phyloP scores from a whole-genome alignment of 2,329 filamentous ascomycete species.

The Dactylonectria macrodidyma region DNA sequence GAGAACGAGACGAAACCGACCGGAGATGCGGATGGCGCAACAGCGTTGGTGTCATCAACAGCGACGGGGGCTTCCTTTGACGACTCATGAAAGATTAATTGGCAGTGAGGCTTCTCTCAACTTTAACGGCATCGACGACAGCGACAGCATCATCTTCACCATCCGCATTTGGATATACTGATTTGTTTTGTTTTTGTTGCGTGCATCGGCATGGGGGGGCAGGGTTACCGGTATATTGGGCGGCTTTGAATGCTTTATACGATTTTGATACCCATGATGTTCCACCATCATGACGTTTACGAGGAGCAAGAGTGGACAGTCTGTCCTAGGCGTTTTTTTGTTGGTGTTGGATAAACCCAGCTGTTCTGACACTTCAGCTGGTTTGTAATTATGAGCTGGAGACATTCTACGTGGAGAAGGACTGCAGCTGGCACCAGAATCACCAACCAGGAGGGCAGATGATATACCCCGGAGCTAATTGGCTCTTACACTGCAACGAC shows the following conservation, averaged over 20 bases:
- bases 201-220: constrained; percentile 15
- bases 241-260: constrained; percentile 43
- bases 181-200: constrained; percentile 16
- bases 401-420: neutral
- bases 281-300: constrained; percentile 45
- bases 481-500: neutral
- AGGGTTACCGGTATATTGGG: constrained; percentile 21
- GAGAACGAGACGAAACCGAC: constrained; percentile 55
- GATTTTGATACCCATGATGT: constrained; percentile 50
- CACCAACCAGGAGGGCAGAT: constrained; percentile 1
- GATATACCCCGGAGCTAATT: neutral
- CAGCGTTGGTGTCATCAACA: constrained; percentile 67
- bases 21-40: constrained; percentile 71
- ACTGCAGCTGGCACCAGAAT: neutral
- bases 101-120: constrained; percentile 6
- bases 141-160: constrained; percentile 12
- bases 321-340: constrained; percentile 41
- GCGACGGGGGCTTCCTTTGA: constrained; percentile 69
- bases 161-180: constrained; percentile 13
- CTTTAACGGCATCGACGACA: constrained; percentile 1
- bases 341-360: constrained; percentile 29
- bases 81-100: constrained; percentile 10
- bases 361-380: neutral
- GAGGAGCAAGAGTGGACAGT: constrained; percentile 36
- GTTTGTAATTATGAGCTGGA: neutral